These are phyloP conservation scores for Ganoderma resinaceum DNA, from an alignment of 1,284 basidiomycete genomes.

Conservation along the genomic window DNA sequence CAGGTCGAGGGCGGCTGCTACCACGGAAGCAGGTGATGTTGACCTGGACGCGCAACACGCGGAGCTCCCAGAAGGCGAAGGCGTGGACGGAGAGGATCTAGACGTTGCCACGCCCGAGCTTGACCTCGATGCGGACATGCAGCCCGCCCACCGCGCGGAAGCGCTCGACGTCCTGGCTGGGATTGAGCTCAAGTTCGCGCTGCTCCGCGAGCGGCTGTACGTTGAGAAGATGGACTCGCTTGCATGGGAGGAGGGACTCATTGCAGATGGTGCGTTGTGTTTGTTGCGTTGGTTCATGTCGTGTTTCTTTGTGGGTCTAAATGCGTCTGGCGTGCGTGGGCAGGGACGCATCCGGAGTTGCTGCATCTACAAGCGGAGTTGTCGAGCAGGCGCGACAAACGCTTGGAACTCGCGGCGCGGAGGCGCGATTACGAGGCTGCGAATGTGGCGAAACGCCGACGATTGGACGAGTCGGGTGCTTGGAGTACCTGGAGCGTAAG, in stretches of 20 bases:
- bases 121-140: conserved; percentile 41
- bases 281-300: conserved; percentile 10
- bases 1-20: conserved; percentile 40
- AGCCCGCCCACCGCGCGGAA: conserved; percentile 66
- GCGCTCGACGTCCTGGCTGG: conserved; percentile 78
- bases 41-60: conserved; percentile 50
- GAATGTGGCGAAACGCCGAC: conserved; percentile 62
- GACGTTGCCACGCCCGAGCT: conserved; percentile 33
- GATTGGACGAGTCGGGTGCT: conserved; percentile 65
- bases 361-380: conserved; percentile 80
- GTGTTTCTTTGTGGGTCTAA: conserved; percentile 15
- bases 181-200: conserved; percentile 81
- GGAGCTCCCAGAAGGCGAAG: conserved; percentile 48
- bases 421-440: conserved; percentile 70
- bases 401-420: conserved; percentile 74
- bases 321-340: not conserved
- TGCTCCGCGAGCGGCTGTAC: conserved; percentile 76
- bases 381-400: conserved; percentile 73
- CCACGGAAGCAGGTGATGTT: conserved; percentile 44
- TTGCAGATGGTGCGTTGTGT: conserved; percentile 62
- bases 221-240: conserved; percentile 84
- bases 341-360: conserved; percentile 85
- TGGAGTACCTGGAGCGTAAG: conserved; percentile 84
- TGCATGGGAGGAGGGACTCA: conserved; percentile 77
- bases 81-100: conserved; percentile 32